Base-by-base conservation (phyloP, 2,329 filamentous ascomycete species). In the Macrophomina pseudophaseolina region DNA sequence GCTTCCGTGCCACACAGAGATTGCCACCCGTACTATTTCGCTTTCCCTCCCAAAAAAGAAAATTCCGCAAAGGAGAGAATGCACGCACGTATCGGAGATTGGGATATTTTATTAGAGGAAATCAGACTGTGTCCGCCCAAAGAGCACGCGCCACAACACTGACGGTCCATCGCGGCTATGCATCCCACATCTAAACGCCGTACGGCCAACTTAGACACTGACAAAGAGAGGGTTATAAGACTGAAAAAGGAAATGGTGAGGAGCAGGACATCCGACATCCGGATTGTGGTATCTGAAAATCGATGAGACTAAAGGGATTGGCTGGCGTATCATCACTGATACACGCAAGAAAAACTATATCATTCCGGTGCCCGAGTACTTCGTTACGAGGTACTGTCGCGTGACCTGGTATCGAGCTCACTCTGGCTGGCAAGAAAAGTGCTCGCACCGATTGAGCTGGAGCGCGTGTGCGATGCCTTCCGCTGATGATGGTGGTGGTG, bases 401-500 rank as follows among this genome's bases (percentile, higher is more conserved):
- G 63, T 28, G 62, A 53, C 38, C 49, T 64, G 32, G 52, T 14
- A 56, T 66, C 64, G 18, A 59, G 32, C 30, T 66, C 64, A 14
- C 32, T 66, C 42, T 66, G 44, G 35, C 46, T 52, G 16, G 28
- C 42, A n/a, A 64, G 59, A 51, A 58, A 48, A 5, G 60, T 64
- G 59, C 59, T 64, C 16, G 59, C 33, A 18, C 66, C 59, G 44
- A 52, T 40, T 12, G 66, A 64, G 53, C 53, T 67, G 35, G 66
- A 51, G n/a, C 59, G 66, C 42, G 49, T 35, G 35, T 59, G 66
- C 23, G 53, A 49, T 16, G 35, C 7, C 42, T 66, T 40, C 35
- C 66, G 64, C 32, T 68, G 67, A 30, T 60, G 11, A 53, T 68
- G 67, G 46, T 68, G 54, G n/a, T 68, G 67, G 28, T 69, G 66